Evolutionary conservation across 306 rosid genomes (phyloP).

Genomic region (Rosa lucieae): DNA sequence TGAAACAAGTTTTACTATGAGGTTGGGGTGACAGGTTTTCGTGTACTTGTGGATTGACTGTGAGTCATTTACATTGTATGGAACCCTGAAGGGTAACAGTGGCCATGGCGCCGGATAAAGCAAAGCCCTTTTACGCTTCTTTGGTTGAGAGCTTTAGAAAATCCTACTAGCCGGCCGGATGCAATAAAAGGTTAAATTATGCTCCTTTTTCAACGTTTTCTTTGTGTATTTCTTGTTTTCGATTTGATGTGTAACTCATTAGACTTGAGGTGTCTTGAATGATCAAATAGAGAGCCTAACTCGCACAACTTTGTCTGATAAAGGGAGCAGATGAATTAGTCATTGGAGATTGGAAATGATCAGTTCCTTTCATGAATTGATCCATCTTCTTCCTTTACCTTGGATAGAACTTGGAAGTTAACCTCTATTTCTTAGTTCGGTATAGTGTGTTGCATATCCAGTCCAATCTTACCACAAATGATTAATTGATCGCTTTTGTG

Average conservation of each 20-base stretch:
- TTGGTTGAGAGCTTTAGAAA: conserved; percentile 67
- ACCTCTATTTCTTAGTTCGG: neutral
- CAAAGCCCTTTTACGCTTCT: conserved; percentile 80
- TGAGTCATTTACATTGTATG: conserved; percentile 90
- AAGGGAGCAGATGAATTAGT: neutral
- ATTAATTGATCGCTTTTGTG: neutral
- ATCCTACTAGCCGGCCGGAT: conserved; percentile 47
- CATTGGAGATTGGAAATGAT: neutral
- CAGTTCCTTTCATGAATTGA: neutral
- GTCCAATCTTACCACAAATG: neutral
- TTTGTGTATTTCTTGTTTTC: neutral
- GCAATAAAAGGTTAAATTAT: conserved; percentile 58
- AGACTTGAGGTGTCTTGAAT: neutral
- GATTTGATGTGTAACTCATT: neutral
- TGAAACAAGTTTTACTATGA: neutral
- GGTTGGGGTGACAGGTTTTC: neutral
- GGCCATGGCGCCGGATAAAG: conserved; percentile 82
- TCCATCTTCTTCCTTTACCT: neutral
- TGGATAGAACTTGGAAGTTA: neutral
- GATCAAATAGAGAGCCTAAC: neutral
- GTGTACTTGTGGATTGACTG: conserved; percentile 33
- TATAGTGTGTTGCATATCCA: neutral
- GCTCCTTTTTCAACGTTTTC: neutral
- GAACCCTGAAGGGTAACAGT: conserved; percentile 86
- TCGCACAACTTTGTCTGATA: neutral